These are phyloP conservation scores for Venturia nashicola DNA, from an alignment of 2,329 filamentous ascomycete genomes.

Conservation along the genomic window DNA sequence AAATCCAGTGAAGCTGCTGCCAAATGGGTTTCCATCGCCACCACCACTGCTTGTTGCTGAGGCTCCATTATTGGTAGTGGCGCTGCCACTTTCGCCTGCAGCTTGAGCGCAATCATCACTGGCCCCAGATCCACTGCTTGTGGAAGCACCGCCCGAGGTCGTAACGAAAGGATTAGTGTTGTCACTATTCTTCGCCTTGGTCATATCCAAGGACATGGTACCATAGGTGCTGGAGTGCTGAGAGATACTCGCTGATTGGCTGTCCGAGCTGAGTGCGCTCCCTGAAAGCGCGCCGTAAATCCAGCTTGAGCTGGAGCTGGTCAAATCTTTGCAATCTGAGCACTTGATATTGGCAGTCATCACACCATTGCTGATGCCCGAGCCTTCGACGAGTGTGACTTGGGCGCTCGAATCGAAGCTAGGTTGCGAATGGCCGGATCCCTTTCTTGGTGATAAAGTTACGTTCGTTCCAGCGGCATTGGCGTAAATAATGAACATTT, in stretches of 20 bases:
- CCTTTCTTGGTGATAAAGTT: constrained; percentile 42
- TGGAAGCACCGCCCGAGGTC: constrained; percentile 7
- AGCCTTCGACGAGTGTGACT: constrained; percentile 39
- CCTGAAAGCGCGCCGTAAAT: constrained; percentile 38
- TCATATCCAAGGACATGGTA: constrained; percentile 34
- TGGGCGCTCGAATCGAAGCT: constrained; percentile 28
- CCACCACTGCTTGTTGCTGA: constrained; percentile 7
- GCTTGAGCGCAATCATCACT: background rate
- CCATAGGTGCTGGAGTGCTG: constrained; percentile 32
- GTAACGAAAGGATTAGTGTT: constrained; percentile 28
- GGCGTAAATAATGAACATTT: constrained; percentile 49
- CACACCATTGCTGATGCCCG: constrained; percentile 37
- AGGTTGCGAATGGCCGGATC: constrained; percentile 32
- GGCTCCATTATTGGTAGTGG: background rate
- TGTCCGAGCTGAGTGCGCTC: constrained; percentile 34
- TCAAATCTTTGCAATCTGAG: constrained; percentile 33
- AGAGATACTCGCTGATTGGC: constrained; percentile 28
- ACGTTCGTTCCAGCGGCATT: constrained; percentile 39
- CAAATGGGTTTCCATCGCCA: background rate
- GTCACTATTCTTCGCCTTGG: constrained; percentile 33
- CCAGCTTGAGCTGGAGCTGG: constrained; percentile 31
- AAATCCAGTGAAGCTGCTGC: background rate
- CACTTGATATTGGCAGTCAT: constrained; percentile 47
- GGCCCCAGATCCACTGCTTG: background rate
- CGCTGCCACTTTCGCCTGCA: background rate